phyloP scores from a whole-genome alignment of 345 rosid species.

The Sisymbrium altissimum region DNA sequence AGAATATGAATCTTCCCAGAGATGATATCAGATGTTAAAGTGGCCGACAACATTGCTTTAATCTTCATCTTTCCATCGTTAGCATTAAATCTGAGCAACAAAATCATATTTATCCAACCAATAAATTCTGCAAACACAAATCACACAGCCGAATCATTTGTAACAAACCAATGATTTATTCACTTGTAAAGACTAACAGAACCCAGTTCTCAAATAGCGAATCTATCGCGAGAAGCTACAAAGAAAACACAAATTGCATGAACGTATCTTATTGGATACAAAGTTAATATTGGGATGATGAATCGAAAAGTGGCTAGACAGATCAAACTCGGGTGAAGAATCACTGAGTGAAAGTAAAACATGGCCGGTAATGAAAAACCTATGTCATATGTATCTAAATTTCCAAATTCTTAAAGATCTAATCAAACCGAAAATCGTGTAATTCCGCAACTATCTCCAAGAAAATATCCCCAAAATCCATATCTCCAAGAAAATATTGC shows the following conservation, averaged over 20 bases:
- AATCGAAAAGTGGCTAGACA: too few species aligned
- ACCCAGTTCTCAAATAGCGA: background rate
- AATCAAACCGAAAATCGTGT: too few species aligned
- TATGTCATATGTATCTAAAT: too few species aligned
- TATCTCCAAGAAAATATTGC: too few species aligned
- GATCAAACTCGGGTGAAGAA: too few species aligned
- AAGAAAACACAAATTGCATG: too few species aligned
- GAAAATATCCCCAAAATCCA: too few species aligned
- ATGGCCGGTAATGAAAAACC: too few species aligned
- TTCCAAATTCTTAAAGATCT: too few species aligned
- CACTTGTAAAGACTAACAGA: background rate
- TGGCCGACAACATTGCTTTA: constrained; percentile 62
- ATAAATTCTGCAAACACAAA: background rate
- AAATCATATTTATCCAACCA: background rate
- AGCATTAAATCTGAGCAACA: constrained; percentile 57
- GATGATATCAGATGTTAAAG: constrained; percentile 51
- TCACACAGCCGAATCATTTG: background rate
- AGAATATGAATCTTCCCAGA: constrained; percentile 71
- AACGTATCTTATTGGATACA: background rate
- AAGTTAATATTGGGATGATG: too few species aligned
- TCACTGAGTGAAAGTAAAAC: too few species aligned
- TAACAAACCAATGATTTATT: background rate
- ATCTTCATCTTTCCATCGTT: constrained; percentile 70
- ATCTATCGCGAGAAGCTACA: background rate
- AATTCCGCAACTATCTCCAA: too few species aligned